A percentile compares a stretch with the other conserved stretches of the same genome.
Evolutionary conservation across 768 basidiomycete species (phyloP).

Genomic region (Lepiota subincarnata): DNA sequence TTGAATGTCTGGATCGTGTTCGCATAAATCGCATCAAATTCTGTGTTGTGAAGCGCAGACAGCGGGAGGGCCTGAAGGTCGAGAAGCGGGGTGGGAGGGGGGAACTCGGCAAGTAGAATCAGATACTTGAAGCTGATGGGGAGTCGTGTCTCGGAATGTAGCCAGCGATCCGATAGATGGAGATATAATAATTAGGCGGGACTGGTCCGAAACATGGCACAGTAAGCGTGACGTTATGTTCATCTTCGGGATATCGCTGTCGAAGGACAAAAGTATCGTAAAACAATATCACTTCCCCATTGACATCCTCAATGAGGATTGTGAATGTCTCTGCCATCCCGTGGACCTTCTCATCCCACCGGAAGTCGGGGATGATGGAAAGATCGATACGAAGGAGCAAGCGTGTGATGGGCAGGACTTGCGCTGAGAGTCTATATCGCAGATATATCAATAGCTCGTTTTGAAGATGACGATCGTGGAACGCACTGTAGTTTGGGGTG

Average conservation of each 20-base stretch:
- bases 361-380: constrained; percentile 95
- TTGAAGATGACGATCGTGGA: neutral
- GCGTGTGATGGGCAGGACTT: constrained; percentile 95
- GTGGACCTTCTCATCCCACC: constrained; percentile 95
- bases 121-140: constrained; percentile 98
- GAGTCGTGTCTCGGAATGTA: constrained; percentile 90
- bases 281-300: constrained; percentile 95
- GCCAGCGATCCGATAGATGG: constrained; percentile 92
- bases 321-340: constrained; percentile 86
- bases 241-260: constrained; percentile 87
- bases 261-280: constrained; percentile 91
- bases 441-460: neutral
- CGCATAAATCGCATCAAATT: constrained; percentile 85
- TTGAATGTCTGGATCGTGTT: constrained; percentile 84
- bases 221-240: constrained; percentile 91
- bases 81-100: constrained; percentile 85
- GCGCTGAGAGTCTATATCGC: constrained; percentile 70
- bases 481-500: constrained; percentile 87
- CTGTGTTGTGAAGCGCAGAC: constrained; percentile 88
- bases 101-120: constrained; percentile 96
- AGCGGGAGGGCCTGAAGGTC: constrained; percentile 90
- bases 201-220: constrained; percentile 98
- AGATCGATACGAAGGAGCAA: constrained; percentile 89
- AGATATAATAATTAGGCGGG: constrained; percentile 98
- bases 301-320: constrained; percentile 94